Percentiles rank a stretch among this genome's conserved stretches.
phyloP scores from a whole-genome alignment of 192 early-diverging fungal species.

The Mortierella antarctica region DNA sequence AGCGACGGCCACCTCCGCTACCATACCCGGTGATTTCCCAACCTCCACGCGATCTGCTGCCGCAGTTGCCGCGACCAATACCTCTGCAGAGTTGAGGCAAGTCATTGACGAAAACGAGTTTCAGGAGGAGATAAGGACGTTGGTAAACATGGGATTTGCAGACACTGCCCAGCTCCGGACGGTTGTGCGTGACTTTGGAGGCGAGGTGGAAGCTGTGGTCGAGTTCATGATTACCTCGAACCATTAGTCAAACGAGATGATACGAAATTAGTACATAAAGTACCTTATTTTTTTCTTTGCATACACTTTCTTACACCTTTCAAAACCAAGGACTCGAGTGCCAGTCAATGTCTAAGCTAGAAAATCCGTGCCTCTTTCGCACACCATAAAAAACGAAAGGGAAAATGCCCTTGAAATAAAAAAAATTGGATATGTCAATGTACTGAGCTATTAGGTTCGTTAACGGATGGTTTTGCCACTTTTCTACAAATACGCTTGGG shows the following conservation, averaged over 20 bases:
- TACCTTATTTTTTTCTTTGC: too few relatives aligned
- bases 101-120: constrained; percentile 6
- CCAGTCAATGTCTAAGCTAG: too few relatives aligned
- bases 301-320: too few relatives aligned
- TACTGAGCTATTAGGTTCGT: too few relatives aligned
- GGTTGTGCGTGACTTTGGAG: constrained; percentile 35
- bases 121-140: constrained; percentile 13
- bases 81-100: not conserved
- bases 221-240: constrained; percentile 25
- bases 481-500: too few relatives aligned
- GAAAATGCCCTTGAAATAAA: too few relatives aligned
- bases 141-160: constrained; percentile 39
- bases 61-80: not conserved
- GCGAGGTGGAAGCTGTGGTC: constrained; percentile 41
- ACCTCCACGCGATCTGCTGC: constrained; percentile 3
- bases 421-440: too few relatives aligned
- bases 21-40: not conserved
- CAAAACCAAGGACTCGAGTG: too few relatives aligned
- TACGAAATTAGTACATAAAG: too few relatives aligned
- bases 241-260: not conserved
- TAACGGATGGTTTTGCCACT: too few relatives aligned
- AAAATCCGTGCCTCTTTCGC: too few relatives aligned
- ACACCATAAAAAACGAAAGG: too few relatives aligned
- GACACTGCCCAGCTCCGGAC: constrained; percentile 31
- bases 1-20: not conserved